Base-by-base conservation (phyloP, 192 early-diverging fungal species). In the Dissophora globulifera region DNA sequence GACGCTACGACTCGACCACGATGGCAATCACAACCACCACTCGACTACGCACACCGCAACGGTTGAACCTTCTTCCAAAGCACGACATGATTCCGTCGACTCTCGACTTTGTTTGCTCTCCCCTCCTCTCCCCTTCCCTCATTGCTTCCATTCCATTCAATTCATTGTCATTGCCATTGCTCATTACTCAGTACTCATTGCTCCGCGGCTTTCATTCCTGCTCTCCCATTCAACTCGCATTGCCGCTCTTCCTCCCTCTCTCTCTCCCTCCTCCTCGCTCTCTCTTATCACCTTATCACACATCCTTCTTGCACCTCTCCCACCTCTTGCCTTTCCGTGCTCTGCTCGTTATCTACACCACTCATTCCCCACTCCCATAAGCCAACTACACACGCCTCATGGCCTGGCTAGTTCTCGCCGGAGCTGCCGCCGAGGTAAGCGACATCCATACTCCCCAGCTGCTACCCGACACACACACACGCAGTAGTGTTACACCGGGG, bases 351-450 rank as follows among this genome's bases (percentile, higher is more conserved):
- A 11, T 26, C 16, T 54, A 32, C 51, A 43, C 26, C 51, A 43
- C 26, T 19, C 41, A 45, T 65, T 54, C 51, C 13, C 17, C 19
- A 16, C 45, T 47, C 8, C 45, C 7, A n/a, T n/a, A n/a, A n/a
- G n/a, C n/a, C n/a, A n/a, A n/a, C n/a, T n/a, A 19, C 4, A 30
- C 40, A 20, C 2, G 16, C 19, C n/a, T 25, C 16, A 67, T 67
- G 64, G 54, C 38, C 16, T 67, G 52, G 64, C 53, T 38, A 38
- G 45, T 67, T 1, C 64, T 67, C 23, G 22, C 43, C n/a, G 64
- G 54, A 49, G 64, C 64, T 20, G 64, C 64, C 33, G 64, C 64
- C 16, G 64, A 67, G 64, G 64, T 67, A 67, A 40, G 30, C n/a
- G n/a, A n/a, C n/a, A n/a, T n/a, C n/a, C n/a, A n/a, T n/a, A n/a